Percentiles rank a stretch among this genome's conserved stretches.
These are phyloP conservation scores for Catharanthus roseus DNA, from an alignment of 257 asterid species.

Conservation along the genomic window DNA sequence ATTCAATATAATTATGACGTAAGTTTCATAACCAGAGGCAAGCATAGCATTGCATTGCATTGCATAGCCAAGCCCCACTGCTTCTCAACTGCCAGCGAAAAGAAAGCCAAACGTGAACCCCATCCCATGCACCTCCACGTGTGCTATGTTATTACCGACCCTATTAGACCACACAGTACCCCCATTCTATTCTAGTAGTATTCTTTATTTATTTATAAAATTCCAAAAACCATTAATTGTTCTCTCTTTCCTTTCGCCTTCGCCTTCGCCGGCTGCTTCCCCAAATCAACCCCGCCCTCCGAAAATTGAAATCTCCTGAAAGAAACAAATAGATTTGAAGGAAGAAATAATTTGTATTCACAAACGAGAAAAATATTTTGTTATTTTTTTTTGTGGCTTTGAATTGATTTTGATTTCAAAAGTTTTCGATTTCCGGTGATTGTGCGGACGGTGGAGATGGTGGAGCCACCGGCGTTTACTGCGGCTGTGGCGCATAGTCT, in stretches of 20 bases:
- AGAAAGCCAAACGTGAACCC: not conserved
- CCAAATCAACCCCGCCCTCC: conserved; percentile 1
- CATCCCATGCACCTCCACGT: conserved; percentile 3
- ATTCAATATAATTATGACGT: too few relatives aligned
- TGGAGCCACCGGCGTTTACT: conserved; percentile 35
- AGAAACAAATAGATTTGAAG: not conserved
- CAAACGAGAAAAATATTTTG: too few relatives aligned
- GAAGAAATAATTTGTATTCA: not conserved
- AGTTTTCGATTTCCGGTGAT: conserved; percentile 17
- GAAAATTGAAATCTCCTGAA: not conserved
- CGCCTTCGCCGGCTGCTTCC: conserved; percentile 5
- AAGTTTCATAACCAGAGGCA: too few relatives aligned
- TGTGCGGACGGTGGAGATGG: conserved; percentile 38
- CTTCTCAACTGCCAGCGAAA: conserved; percentile 2
- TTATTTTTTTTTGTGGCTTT: not conserved
- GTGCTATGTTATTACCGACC: not conserved
- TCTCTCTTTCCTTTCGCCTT: not conserved
- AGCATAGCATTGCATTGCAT: too few relatives aligned
- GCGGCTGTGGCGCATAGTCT: conserved; percentile 50
- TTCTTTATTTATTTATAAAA: not conserved
- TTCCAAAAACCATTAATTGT: not conserved
- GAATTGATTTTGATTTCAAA: not conserved
- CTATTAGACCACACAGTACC: not conserved
- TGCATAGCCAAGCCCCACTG: not conserved
- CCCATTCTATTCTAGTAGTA: not conserved